phyloP scores from a whole-genome alignment of 2,329 filamentous ascomycete genomes.

The Coniochaeta sp. region DNA sequence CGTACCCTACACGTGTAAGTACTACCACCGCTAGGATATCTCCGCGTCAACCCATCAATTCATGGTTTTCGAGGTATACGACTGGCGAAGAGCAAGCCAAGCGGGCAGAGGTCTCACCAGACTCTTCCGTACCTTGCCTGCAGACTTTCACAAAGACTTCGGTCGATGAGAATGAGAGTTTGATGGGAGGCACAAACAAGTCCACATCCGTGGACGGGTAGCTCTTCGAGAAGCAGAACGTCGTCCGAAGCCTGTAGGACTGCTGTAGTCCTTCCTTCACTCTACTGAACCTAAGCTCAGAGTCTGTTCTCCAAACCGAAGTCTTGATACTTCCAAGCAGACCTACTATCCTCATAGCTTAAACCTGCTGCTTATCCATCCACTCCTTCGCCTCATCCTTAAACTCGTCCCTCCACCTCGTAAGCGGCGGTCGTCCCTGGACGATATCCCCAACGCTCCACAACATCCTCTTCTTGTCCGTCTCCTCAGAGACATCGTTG shows the following conservation, averaged over 20 bases:
- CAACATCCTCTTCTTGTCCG: constrained; percentile 68
- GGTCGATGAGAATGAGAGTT: constrained; percentile 65
- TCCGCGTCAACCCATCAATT: constrained; percentile 66
- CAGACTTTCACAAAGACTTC: constrained; percentile 66
- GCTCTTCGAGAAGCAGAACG: constrained; percentile 1
- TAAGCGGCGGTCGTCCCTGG: constrained; percentile 61
- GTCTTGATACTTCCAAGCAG: too few species aligned
- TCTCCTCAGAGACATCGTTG: constrained; percentile 65
- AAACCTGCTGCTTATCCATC: constrained; percentile 45
- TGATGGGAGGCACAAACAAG: constrained; percentile 85
- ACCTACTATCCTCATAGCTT: too few species aligned
- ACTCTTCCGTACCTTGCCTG: constrained; percentile 59
- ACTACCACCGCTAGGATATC: constrained; percentile 68
- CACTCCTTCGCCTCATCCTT: constrained; percentile 58
- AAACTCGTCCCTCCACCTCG: constrained; percentile 68
- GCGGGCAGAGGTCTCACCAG: constrained; percentile 37
- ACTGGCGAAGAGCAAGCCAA: constrained; percentile 74
- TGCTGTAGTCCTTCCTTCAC: too few species aligned
- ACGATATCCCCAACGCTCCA: constrained; percentile 67
- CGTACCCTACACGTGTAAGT: constrained; percentile 7
- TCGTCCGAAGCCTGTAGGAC: too few species aligned
- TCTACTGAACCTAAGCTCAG: too few species aligned
- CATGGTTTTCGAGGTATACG: constrained; percentile 89
- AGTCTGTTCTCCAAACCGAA: too few species aligned
- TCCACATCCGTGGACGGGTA: not conserved